Percentiles rank a stretch among this genome's conserved stretches.
phyloP scores from a whole-genome alignment of 2,329 filamentous ascomycete species.

The Xylogone sp. region DNA sequence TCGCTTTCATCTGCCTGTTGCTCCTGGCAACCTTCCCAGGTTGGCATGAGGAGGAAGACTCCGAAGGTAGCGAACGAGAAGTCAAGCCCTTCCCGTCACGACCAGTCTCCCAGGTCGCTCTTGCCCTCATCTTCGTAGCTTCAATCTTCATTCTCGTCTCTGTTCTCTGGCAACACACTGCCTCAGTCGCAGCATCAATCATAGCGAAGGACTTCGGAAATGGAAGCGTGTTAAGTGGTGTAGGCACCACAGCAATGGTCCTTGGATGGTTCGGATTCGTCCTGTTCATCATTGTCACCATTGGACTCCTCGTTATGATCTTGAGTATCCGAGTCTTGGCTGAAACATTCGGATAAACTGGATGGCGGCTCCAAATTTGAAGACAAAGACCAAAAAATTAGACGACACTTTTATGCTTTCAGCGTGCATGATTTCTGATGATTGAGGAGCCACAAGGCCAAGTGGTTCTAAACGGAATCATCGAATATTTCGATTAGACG shows the following conservation, averaged over 20 bases:
- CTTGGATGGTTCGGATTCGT: slow-evolving; percentile 97
- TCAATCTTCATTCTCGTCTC: slow-evolving; percentile 71
- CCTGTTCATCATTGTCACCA: slow-evolving; percentile 89
- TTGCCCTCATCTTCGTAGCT: slow-evolving; percentile 84
- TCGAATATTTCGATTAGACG: not conserved
- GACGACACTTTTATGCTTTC: slow-evolving; percentile 9
- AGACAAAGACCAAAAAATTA: not conserved
- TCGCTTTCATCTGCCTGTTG: slow-evolving; percentile 93
- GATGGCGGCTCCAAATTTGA: too few species aligned
- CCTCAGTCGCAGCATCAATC: slow-evolving; percentile 89
- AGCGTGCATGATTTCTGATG: slow-evolving; percentile 20
- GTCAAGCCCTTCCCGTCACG: slow-evolving; percentile 92
- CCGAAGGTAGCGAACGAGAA: slow-evolving; percentile 77
- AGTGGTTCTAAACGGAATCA: not conserved
- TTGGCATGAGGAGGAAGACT: slow-evolving; percentile 90
- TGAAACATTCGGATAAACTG: slow-evolving; percentile 37
- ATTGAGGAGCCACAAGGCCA: slow-evolving; percentile 11
- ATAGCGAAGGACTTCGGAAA: slow-evolving; percentile 93
- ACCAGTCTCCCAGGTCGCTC: slow-evolving; percentile 85
- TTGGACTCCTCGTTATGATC: slow-evolving; percentile 94
- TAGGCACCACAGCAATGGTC: slow-evolving; percentile 94
- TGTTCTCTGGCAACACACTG: slow-evolving; percentile 88
- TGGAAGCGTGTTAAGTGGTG: slow-evolving; percentile 79
- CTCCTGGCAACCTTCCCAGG: slow-evolving; percentile 95
- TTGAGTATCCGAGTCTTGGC: slow-evolving; percentile 81